Evolutionary conservation across 805 yeast genomes (phyloP), one percentile per base, ranked within the genome.

Genomic region (Nakazawaea sp.): DNA sequence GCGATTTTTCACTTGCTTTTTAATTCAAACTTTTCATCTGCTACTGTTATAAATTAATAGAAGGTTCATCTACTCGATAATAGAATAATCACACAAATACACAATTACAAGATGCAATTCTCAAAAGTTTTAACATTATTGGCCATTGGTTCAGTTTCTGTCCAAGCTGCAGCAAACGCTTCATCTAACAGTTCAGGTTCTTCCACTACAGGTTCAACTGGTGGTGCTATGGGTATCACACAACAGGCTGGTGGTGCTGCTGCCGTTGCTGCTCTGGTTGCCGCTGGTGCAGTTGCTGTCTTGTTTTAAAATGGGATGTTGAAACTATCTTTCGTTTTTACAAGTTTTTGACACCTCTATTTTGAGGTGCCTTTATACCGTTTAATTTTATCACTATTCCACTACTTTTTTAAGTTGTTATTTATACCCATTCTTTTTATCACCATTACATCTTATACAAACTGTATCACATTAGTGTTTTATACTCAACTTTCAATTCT

Each of bases 281-380:
- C 43, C 7, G 53, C 44, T 10, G 33, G 40, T 33, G 38, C 36
- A 17, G 42, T 35, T 23, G 38, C 42, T 11, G 39, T 40, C 32
- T 45, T 49, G 26, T 40, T 45, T 44, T 42, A 46, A 51, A 63
- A 21, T n/a, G n/a, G n/a, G n/a, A n/a, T n/a, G n/a, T n/a, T n/a
- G n/a, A n/a, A n/a, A n/a, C n/a, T n/a, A n/a, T n/a, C n/a, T n/a
- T n/a, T n/a, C n/a, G n/a, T n/a, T n/a, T n/a, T n/a, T n/a, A n/a
- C n/a, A n/a, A n/a, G n/a, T n/a, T n/a, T n/a, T n/a, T n/a, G n/a
- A n/a, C n/a, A n/a, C n/a, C n/a, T n/a, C n/a, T n/a, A n/a, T 18
- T 15, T n/a, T 30, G 15, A 9, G 25, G 25, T 23, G 25, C 25
- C 25, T 11, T 23, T 8, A 9, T 23, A 9, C 11, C 11, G 25